These are phyloP conservation scores for Jaminaea rosea DNA, from an alignment of 1,284 basidiomycete species.

Conservation along the genomic window DNA sequence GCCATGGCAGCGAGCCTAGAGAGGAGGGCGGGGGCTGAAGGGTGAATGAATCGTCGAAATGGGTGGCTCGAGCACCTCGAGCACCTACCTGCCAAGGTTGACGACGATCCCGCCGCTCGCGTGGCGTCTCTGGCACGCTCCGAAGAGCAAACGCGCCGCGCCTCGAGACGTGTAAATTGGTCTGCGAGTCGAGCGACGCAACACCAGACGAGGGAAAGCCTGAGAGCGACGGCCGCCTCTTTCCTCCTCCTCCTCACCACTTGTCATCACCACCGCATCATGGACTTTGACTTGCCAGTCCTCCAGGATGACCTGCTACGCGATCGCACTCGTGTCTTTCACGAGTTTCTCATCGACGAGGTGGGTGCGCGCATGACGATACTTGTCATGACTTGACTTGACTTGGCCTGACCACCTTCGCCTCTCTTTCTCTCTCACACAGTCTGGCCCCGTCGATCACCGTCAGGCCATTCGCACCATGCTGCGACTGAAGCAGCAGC, in stretches of 20 bases:
- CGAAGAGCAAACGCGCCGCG: too few species aligned
- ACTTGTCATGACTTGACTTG: conserved; percentile 3
- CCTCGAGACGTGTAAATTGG: too few species aligned
- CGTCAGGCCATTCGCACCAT: conserved; percentile 74
- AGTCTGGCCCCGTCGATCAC: conserved; percentile 58
- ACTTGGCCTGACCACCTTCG: background rate
- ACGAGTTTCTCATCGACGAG: conserved; percentile 76
- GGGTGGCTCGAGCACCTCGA: too few species aligned
- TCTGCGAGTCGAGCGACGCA: too few species aligned
- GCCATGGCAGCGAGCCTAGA: background rate
- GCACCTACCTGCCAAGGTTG: too few species aligned
- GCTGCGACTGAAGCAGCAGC: conserved; percentile 72
- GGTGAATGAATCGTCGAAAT: too few species aligned
- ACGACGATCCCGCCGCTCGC: too few species aligned
- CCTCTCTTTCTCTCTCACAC: conserved; percentile 3
- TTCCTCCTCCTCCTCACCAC: too few species aligned
- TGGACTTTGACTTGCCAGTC: conserved; percentile 26
- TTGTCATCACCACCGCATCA: too few species aligned
- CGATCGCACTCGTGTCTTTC: conserved; percentile 58
- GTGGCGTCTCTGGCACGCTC: too few species aligned
- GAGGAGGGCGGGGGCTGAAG: background rate
- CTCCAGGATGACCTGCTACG: conserved; percentile 39
- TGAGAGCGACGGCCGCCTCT: too few species aligned
- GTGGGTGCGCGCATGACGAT: conserved; percentile 50
- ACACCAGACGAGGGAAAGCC: too few species aligned